Evolutionary conservation across 78 protist species (phyloP).

Genomic region (Planoprotostelium fungivorum): DNA sequence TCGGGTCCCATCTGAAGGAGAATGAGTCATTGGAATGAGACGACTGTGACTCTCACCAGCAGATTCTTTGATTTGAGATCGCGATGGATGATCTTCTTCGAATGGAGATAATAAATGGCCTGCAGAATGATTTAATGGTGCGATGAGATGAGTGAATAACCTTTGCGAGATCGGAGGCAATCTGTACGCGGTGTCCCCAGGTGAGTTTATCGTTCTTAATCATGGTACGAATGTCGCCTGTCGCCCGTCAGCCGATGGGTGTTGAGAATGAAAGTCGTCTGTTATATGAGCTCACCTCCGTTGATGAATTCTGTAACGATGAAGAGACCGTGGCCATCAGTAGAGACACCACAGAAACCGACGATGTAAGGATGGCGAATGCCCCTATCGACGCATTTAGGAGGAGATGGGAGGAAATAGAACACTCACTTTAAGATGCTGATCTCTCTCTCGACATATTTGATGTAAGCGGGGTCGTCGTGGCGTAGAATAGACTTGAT

Average conservation of each 20-base stretch:
- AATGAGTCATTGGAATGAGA: background rate
- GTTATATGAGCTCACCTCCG: constrained; percentile 26
- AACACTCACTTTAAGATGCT: constrained; percentile 20
- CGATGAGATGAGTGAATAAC: background rate
- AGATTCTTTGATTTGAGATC: constrained; percentile 50
- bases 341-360: constrained; percentile 42
- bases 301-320: constrained; percentile 37
- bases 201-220: background rate
- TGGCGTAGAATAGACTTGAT: constrained; percentile 56
- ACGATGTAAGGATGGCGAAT: constrained; percentile 45
- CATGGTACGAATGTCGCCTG: background rate
- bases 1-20: background rate
- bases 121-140: background rate
- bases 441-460: constrained; percentile 42
- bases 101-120: constrained; percentile 36
- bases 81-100: constrained; percentile 42
- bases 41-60: background rate
- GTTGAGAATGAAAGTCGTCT: constrained; percentile 3
- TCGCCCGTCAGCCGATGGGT: background rate
- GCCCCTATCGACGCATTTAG: background rate
- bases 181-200: constrained; percentile 22
- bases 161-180: constrained; percentile 26
- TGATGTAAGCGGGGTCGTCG: constrained; percentile 51
- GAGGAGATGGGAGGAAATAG: background rate
- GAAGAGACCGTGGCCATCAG: constrained; percentile 32